These are phyloP conservation scores for Quercus agrifolia DNA, from an alignment of 306 rosid genomes.

Conservation along the genomic window DNA sequence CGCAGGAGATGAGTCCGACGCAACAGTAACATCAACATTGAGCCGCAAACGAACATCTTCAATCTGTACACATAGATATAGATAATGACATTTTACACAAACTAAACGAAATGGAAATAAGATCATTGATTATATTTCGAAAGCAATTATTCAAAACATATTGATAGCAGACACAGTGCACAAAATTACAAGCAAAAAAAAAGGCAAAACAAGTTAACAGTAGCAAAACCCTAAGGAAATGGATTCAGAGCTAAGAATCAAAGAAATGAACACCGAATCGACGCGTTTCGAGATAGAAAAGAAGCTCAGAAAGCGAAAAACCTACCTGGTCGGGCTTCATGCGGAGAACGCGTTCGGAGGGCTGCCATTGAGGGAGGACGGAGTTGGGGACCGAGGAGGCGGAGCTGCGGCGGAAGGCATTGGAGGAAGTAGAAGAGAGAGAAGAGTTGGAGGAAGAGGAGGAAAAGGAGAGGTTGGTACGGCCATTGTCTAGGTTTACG, in stretches of 20 bases:
- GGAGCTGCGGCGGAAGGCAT: slow-evolving; percentile 54
- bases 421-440: slow-evolving; percentile 23
- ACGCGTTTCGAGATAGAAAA: slow-evolving; percentile 2
- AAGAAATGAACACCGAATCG: background rate
- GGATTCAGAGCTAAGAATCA: background rate
- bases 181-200: background rate
- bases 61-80: slow-evolving; percentile 32
- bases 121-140: background rate
- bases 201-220: background rate
- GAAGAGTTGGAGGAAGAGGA: slow-evolving; percentile 16
- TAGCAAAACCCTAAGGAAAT: slow-evolving; percentile 6
- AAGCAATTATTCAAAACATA: background rate
- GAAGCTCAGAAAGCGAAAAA: background rate
- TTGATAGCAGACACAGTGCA: background rate
- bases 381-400: slow-evolving; percentile 40
- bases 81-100: no score
- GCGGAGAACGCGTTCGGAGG: slow-evolving; percentile 80
- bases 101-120: background rate
- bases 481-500: slow-evolving; percentile 39
- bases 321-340: slow-evolving; percentile 67
- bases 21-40: slow-evolving; percentile 67
- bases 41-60: slow-evolving; percentile 74
- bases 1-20: slow-evolving; percentile 54
- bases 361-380: slow-evolving; percentile 63
- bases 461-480: slow-evolving; percentile 47